A percentile compares a stretch with the other conserved stretches of the same genome.
Conservation (phyloP, 345 rosid genomes). For the Linum lewisii region DNA sequence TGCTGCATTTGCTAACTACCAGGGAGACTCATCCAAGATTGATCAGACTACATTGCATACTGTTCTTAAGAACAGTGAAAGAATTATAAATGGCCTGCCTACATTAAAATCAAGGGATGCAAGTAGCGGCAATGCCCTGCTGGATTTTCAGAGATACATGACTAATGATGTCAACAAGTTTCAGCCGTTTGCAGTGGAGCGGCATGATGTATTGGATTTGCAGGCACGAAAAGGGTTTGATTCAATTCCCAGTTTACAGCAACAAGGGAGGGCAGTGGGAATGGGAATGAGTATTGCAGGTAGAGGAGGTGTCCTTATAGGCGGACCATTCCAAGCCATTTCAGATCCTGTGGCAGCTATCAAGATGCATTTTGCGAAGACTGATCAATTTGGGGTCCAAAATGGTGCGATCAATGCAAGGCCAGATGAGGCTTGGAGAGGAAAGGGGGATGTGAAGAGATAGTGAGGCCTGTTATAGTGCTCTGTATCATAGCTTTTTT, state of each 20-base stretch:
- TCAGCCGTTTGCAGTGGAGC: constrained; percentile 33
- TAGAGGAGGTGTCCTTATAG: constrained; percentile 29
- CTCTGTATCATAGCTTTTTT: constrained; percentile 42
- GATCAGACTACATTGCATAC: constrained; percentile 34
- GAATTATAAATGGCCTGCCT: constrained; percentile 24
- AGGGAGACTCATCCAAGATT: constrained; percentile 24
- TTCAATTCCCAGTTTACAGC: constrained; percentile 31
- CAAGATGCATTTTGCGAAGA: constrained; percentile 43
- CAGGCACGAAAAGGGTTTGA: constrained; percentile 44
- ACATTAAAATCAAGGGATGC: constrained; percentile 27
- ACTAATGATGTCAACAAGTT: constrained; percentile 26
- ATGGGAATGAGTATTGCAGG: constrained; percentile 40
- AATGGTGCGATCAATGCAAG: constrained; percentile 23
- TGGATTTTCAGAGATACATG: constrained; percentile 36
- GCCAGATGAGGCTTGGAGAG: constrained; percentile 56
- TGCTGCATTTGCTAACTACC: constrained; percentile 45
- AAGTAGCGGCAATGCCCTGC: constrained; percentile 26
- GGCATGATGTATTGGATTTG: constrained; percentile 32
- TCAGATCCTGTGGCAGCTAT: constrained; percentile 63
- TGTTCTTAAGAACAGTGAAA: constrained; percentile 24
- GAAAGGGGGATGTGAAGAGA: constrained; percentile 51
- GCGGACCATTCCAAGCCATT: constrained; percentile 37
- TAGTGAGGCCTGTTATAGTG: constrained; percentile 22
- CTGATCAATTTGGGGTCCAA: constrained; percentile 34
- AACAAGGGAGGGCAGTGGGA: constrained; percentile 34